Conservation (phyloP, 495 filamentous ascomycete genomes). For the Tuber umbilicatum region DNA sequence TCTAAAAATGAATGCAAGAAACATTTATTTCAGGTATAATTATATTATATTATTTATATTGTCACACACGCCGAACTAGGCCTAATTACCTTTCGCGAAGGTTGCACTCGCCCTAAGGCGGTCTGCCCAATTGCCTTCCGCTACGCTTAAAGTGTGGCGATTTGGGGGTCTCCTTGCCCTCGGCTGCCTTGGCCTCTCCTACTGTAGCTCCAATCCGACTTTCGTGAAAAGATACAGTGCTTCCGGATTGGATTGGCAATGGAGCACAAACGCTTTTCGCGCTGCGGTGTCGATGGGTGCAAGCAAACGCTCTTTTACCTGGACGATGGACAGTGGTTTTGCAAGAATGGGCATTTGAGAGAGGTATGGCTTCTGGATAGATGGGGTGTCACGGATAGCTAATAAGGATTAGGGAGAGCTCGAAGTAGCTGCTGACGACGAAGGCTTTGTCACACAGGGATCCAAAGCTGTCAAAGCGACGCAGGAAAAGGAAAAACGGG, state of each 20-base stretch:
- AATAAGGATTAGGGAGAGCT: slow-evolving; percentile 36
- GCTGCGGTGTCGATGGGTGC: slow-evolving; percentile 60
- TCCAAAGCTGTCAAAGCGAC: slow-evolving; percentile 53
- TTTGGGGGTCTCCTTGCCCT: too few species aligned
- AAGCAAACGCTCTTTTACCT: slow-evolving; percentile 55
- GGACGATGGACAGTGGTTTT: slow-evolving; percentile 62
- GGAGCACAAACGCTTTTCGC: slow-evolving; percentile 54
- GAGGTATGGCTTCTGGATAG: slow-evolving; percentile 44
- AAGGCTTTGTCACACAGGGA: slow-evolving; percentile 63
- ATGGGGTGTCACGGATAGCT: neutral
- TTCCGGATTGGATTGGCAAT: slow-evolving; percentile 40
- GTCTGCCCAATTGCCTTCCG: too few species aligned
- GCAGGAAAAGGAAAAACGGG: slow-evolving; percentile 49
- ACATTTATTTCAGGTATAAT: too few species aligned
- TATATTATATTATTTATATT: too few species aligned
- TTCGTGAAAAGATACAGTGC: neutral
- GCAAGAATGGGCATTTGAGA: slow-evolving; percentile 60
- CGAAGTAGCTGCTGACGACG: slow-evolving; percentile 64
- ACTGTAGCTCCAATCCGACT: too few species aligned
- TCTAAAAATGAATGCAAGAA: too few species aligned
- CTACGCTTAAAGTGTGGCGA: too few species aligned
- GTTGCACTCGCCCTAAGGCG: too few species aligned
- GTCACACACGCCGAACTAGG: too few species aligned
- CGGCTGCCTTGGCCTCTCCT: too few species aligned
- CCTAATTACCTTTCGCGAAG: too few species aligned